Percentiles rank a stretch among this genome's conserved stretches.
phyloP scores from a whole-genome alignment of 116 monocot species.

The Dioscorea cayenensis region DNA sequence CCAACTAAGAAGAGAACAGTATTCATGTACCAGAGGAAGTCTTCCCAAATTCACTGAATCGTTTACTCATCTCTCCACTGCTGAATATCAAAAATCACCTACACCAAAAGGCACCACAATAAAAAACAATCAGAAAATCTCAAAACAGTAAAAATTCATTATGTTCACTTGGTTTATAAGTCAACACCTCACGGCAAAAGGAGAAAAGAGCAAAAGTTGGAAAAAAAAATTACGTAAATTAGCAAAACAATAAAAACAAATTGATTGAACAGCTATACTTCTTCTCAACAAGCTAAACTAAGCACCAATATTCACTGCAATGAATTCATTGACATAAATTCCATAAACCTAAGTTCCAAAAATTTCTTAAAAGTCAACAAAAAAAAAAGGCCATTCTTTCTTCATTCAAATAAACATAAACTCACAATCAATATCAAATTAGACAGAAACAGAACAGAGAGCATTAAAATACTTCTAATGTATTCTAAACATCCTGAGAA shows the following conservation, averaged over 20 bases:
- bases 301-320: background rate
- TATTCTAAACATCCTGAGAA: no score
- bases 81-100: background rate
- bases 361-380: background rate
- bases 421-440: no score
- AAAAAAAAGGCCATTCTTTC: background rate
- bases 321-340: background rate
- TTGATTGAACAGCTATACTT: no score
- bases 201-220: no score
- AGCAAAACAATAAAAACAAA: no score
- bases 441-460: background rate
- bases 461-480: background rate
- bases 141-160: background rate
- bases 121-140: background rate
- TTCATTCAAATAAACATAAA: background rate
- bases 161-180: background rate
- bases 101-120: background rate
- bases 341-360: background rate
- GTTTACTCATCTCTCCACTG: conserved; percentile 16
- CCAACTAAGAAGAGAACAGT: background rate
- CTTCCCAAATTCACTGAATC: conserved; percentile 11
- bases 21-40: conserved; percentile 12
- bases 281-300: no score
- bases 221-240: no score
- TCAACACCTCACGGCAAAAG: background rate